Percentiles rank a stretch among this genome's conserved stretches.
These are phyloP conservation scores for Ganoderma boninense DNA, from an alignment of 1,284 basidiomycete species.

Conservation along the genomic window DNA sequence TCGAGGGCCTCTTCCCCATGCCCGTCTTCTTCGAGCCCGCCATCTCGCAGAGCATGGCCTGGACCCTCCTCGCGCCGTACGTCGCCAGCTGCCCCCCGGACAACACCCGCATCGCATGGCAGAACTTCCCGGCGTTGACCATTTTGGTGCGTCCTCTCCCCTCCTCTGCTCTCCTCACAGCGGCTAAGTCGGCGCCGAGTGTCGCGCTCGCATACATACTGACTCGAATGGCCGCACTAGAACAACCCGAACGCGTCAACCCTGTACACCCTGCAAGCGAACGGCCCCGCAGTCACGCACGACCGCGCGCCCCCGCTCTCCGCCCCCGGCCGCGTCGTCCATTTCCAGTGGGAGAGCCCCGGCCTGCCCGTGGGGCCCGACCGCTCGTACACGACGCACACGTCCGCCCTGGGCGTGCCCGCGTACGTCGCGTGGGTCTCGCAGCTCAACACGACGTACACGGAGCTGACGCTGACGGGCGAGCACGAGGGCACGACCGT, in stretches of 20 bases:
- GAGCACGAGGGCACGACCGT: constrained; percentile 53
- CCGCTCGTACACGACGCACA: constrained; percentile 59
- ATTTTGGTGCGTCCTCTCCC: constrained; percentile 45
- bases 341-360: constrained; percentile 64
- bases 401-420: constrained; percentile 45
- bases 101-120: constrained; percentile 65
- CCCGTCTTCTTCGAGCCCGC: constrained; percentile 60
- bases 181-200: too few relatives aligned
- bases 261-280: constrained; percentile 27
- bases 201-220: too few relatives aligned
- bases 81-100: constrained; percentile 63
- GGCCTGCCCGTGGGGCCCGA: constrained; percentile 62
- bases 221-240: constrained; percentile 14
- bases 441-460: constrained; percentile 73
- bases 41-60: constrained; percentile 69
- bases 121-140: constrained; percentile 61
- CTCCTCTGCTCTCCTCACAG: background rate
- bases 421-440: constrained; percentile 61
- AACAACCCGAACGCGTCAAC: constrained; percentile 44
- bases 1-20: constrained; percentile 71
- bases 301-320: constrained; percentile 52
- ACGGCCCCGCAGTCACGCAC: constrained; percentile 55
- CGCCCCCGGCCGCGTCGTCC: constrained; percentile 54
- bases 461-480: constrained; percentile 54
- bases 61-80: constrained; percentile 69